Percentiles rank a stretch among this genome's conserved stretches.
Evolutionary conservation across 2,329 filamentous ascomycete genomes (phyloP).

Genomic region (Penicillium sp.): DNA sequence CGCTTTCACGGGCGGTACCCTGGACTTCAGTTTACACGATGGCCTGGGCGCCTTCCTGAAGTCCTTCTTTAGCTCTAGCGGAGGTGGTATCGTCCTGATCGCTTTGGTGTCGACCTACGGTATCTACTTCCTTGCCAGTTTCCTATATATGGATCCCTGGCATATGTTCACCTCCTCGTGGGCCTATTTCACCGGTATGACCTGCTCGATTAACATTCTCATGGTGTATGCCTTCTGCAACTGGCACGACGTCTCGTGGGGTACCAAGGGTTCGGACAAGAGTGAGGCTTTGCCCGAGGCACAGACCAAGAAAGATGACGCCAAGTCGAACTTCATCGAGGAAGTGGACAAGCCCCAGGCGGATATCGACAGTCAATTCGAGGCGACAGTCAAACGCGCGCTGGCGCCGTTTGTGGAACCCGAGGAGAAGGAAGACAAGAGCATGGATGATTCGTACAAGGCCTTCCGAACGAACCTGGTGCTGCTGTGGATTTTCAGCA

Average conservation of each 20-base stretch:
- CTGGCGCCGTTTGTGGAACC: conserved; percentile 74
- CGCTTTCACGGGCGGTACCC: conserved; percentile 63
- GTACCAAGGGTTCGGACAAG: conserved; percentile 97
- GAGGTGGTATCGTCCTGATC: conserved; percentile 85
- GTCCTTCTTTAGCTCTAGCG: conserved; percentile 74
- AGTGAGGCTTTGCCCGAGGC: conserved; percentile 85
- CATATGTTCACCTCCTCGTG: conserved; percentile 99
- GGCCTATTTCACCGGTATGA: conserved; percentile 85
- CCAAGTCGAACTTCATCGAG: conserved; percentile 81
- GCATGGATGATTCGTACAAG: conserved; percentile 95
- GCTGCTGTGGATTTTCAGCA: conserved; percentile 88
- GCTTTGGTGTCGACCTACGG: conserved; percentile 89
- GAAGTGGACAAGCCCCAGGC: conserved; percentile 94
- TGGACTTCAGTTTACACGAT: conserved; percentile 61
- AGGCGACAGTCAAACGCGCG: conserved; percentile 89
- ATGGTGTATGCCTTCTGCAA: conserved; percentile 99
- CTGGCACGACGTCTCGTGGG: conserved; percentile 99
- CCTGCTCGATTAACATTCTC: conserved; percentile 96
- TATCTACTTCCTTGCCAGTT: conserved; percentile 93
- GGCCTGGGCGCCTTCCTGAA: conserved; percentile 63
- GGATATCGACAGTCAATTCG: conserved; percentile 95
- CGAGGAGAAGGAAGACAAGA: conserved; percentile 74
- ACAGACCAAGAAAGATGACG: conserved; percentile 79
- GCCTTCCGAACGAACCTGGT: conserved; percentile 95
- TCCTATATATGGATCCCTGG: conserved; percentile 96